These are phyloP conservation scores for Marasmius tenuissimus DNA, from an alignment of 1,284 basidiomycete species.

Conservation along the genomic window DNA sequence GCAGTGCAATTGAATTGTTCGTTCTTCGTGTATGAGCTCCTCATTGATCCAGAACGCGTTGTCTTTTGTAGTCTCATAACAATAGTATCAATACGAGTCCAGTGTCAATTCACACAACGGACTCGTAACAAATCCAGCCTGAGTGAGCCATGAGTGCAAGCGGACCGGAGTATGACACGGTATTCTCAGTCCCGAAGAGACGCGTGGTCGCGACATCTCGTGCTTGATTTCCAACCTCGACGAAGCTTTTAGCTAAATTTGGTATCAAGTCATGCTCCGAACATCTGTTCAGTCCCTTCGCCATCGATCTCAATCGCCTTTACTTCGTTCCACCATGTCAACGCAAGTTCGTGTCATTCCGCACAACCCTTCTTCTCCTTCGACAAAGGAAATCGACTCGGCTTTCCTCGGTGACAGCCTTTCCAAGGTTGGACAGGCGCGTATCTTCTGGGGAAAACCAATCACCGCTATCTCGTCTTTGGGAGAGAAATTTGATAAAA, in stretches of 20 bases:
- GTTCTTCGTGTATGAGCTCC: background rate
- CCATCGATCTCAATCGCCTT: background rate
- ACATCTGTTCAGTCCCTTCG: background rate
- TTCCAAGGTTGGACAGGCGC: constrained; percentile 62
- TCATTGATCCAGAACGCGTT: too few species aligned
- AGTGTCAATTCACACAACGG: too few species aligned
- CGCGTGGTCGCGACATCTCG: background rate
- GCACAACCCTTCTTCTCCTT: constrained; percentile 16
- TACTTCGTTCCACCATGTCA: constrained; percentile 11
- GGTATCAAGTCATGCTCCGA: background rate
- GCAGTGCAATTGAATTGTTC: background rate
- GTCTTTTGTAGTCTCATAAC: too few species aligned
- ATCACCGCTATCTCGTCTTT: constrained; percentile 62
- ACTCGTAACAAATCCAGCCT: too few species aligned
- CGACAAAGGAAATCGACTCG: constrained; percentile 32
- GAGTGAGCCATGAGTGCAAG: too few species aligned
- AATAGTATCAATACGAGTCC: too few species aligned
- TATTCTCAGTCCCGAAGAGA: too few species aligned
- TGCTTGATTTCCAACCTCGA: background rate
- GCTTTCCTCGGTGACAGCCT: constrained; percentile 41
- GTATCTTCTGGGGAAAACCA: constrained; percentile 59
- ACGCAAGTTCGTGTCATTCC: constrained; percentile 18
- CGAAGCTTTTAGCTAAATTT: background rate
- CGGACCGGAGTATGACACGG: too few species aligned
- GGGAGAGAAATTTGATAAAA: constrained; percentile 56